Conservation (phyloP, 208 protist genomes). For the Crithidia acanthocephali region DNA sequence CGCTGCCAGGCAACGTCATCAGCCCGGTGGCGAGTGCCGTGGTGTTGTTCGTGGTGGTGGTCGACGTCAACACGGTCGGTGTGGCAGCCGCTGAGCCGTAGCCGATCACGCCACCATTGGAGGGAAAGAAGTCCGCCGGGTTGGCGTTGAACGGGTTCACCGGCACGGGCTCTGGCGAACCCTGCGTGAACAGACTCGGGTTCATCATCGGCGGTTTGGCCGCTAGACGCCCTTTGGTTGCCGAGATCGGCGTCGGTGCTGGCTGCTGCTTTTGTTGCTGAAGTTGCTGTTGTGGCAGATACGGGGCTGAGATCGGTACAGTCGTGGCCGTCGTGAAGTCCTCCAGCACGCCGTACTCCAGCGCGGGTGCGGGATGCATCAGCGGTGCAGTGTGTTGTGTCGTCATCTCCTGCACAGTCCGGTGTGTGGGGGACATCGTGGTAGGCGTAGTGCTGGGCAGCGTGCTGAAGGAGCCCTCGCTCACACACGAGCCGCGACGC, state of each 20-base stretch:
- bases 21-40: too few relatives aligned
- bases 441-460: neutral
- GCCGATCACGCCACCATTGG: neutral
- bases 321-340: neutral
- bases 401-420: neutral
- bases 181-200: conserved; percentile 2
- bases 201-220: conserved; percentile 11
- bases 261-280: too few relatives aligned
- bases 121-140: neutral
- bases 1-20: neutral
- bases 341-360: neutral
- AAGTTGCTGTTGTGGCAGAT: too few relatives aligned
- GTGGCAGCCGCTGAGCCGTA: neutral
- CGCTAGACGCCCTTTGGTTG: neutral
- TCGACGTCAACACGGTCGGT: neutral
- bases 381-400: neutral
- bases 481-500: neutral
- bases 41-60: too few relatives aligned
- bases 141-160: neutral
- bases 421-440: neutral
- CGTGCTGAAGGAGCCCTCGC: neutral
- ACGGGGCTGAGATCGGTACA: neutral
- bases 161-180: neutral
- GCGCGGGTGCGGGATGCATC: neutral
- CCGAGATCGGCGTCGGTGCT: neutral